Evolutionary conservation across 306 rosid species (phyloP).

Genomic region (Cicer bijugum): DNA sequence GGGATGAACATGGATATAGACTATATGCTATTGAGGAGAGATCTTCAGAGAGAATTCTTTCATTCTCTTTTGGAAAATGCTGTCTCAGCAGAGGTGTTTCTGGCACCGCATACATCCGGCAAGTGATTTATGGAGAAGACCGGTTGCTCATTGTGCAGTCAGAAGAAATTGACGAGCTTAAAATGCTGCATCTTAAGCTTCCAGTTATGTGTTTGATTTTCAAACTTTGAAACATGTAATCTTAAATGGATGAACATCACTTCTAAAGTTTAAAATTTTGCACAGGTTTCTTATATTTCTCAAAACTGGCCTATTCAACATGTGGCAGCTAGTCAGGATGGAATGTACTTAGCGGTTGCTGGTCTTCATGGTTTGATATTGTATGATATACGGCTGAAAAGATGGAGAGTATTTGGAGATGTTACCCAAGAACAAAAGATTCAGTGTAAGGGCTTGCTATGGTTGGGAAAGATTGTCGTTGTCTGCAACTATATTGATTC

Average conservation of each 20-base stretch:
- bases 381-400: slow-evolving; percentile 83
- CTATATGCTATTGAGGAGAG: slow-evolving; percentile 83
- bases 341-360: slow-evolving; percentile 89
- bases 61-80: slow-evolving; percentile 96
- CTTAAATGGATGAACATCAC: slow-evolving; percentile 44
- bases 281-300: slow-evolving; percentile 93
- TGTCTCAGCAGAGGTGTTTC: slow-evolving; percentile 98
- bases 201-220: slow-evolving; percentile 75
- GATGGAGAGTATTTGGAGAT: slow-evolving; percentile 96
- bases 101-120: slow-evolving; percentile 81
- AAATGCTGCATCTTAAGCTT: slow-evolving; percentile 90
- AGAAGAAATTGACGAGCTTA: slow-evolving; percentile 94
- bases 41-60: slow-evolving; percentile 77
- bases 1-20: slow-evolving; percentile 95
- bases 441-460: slow-evolving; percentile 91
- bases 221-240: slow-evolving; percentile 37
- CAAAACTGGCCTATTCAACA: slow-evolving; percentile 98
- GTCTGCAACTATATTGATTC: slow-evolving; percentile 91
- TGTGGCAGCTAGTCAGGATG: slow-evolving; percentile 95
- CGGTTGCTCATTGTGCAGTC: slow-evolving; percentile 89
- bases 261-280: slow-evolving; percentile 46
- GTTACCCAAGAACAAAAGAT: slow-evolving; percentile 91
- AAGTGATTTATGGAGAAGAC: slow-evolving; percentile 91
- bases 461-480: slow-evolving; percentile 97
- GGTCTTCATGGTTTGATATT: slow-evolving; percentile 93